Base-by-base conservation (phyloP, 805 yeast genomes). In the Kazachstania kunashirensis region DNA sequence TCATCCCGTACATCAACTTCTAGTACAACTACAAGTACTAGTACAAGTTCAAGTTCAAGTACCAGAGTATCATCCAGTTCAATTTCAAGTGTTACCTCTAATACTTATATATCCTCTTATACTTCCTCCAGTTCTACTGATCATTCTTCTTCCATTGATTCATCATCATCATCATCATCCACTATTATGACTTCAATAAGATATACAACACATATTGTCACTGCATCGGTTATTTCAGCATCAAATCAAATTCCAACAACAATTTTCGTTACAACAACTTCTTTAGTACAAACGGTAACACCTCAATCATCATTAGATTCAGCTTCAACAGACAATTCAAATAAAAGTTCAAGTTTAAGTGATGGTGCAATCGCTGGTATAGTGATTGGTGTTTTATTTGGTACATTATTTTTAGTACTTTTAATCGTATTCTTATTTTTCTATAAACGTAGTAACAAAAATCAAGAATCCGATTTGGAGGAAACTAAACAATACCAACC, bases 321-420 rank as follows among this genome's bases (percentile, higher is more conserved):
- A 21, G 27, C 13, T 21, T 14, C 23, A 18, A 27, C 27, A n/a
- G 24, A 28, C 19, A 18, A 9, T 8, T 31, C 17, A 13, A 31
- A 28, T 11, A 37, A 42, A 21, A 13, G 25, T 11, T 24, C 35
- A 12, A 24, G 19, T 11, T 17, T 55, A 24, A 46, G 55, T 29
- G 57, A 49, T 29, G 80, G 80, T 15, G 77, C 78, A 20, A 73
- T 73, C 37, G 79, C 77, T 6, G 80, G 80, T 29, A 70, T 75
- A 20, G 79, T 72, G 9, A 61, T 72, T 31, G 80, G 79, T 19
- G 65, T 62, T 4, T 57, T 73, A 10, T 61, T 55, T 14, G 79
- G 77, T 39, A 50, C 66, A 0, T 38, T 48, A 8, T 55, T 59
- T 13, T 48, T 58, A 10, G 28, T 69, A 2, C 70, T 63, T 1